Percentiles rank a stretch among this genome's conserved stretches.
These are phyloP conservation scores for Acrocalymma vagum DNA, from an alignment of 2,329 filamentous ascomycete genomes.

Conservation along the genomic window DNA sequence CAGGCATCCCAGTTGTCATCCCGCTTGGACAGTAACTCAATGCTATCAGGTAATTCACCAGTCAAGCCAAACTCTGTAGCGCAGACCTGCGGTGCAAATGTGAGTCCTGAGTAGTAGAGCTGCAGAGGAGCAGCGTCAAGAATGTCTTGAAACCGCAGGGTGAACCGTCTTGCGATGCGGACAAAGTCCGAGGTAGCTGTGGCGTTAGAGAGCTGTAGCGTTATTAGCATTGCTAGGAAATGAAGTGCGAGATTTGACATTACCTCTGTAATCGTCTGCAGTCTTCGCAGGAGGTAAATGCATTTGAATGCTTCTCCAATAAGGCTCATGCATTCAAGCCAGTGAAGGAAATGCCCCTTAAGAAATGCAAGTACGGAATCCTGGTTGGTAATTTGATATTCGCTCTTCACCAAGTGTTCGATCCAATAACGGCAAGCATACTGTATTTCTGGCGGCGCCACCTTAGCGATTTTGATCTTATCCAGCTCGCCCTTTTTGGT, in stretches of 20 bases:
- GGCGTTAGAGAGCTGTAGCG: no score
- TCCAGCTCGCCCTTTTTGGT: conserved; percentile 14
- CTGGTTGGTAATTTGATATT: conserved; percentile 23
- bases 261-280: conserved; percentile 18
- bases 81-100: conserved; percentile 42
- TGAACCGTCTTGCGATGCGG: conserved; percentile 42
- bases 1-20: conserved; percentile 20
- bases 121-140: conserved; percentile 46
- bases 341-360: conserved; percentile 50
- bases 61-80: conserved; percentile 15
- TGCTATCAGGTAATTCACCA: conserved; percentile 3
- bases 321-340: conserved; percentile 55
- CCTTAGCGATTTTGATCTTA: conserved; percentile 10
- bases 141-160: conserved; percentile 24
- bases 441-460: conserved; percentile 22
- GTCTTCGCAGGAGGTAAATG: conserved; percentile 19
- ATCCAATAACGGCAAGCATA: conserved; percentile 53
- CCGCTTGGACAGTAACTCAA: conserved; percentile 9
- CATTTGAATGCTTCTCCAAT: conserved; percentile 31
- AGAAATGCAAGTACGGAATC: conserved; percentile 47
- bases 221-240: no score
- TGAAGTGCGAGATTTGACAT: no score
- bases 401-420: conserved; percentile 23
- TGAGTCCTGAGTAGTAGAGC: conserved; percentile 47
- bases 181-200: conserved; percentile 29